Evolutionary conservation across 108 stramenopile species (phyloP).

Genomic region (Skeletonema costatum): DNA sequence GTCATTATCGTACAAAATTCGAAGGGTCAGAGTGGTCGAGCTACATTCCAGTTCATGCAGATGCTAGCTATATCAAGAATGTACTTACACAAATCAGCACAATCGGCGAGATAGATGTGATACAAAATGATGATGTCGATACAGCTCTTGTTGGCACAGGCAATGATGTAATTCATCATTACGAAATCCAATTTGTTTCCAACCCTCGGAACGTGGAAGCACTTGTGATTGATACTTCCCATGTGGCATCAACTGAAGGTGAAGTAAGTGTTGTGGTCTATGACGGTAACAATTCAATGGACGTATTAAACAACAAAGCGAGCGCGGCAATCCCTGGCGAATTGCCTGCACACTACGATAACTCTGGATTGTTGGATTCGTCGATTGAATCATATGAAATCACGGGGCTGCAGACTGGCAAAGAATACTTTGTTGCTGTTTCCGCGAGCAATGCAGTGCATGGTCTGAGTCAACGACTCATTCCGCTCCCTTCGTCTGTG

Average conservation of each 20-base stretch:
- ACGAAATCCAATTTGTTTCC: constrained; percentile 57
- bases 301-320: constrained; percentile 39
- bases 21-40: constrained; percentile 52
- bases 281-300: constrained; percentile 71
- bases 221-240: constrained; percentile 54
- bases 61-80: constrained; percentile 58
- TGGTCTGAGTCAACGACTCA: constrained; percentile 60
- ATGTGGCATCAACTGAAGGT: constrained; percentile 35
- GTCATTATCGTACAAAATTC: constrained; percentile 68
- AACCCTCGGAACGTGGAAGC: constrained; percentile 61
- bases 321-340: constrained; percentile 62
- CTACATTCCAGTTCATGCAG: constrained; percentile 52
- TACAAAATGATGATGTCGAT: constrained; percentile 47
- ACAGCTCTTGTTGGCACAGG: constrained; percentile 19
- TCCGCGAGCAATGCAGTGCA: constrained; percentile 66
- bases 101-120: constrained; percentile 39
- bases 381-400: constrained; percentile 56
- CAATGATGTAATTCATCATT: constrained; percentile 41
- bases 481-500: constrained; percentile 33
- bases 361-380: constrained; percentile 42
- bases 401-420: constrained; percentile 61
- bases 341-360: constrained; percentile 60
- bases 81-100: constrained; percentile 61
- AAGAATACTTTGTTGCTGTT: constrained; percentile 70
- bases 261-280: constrained; percentile 47